Evolutionary conservation across 805 yeast species (phyloP).

Genomic region (Schwanniomyces vanrijiae): DNA sequence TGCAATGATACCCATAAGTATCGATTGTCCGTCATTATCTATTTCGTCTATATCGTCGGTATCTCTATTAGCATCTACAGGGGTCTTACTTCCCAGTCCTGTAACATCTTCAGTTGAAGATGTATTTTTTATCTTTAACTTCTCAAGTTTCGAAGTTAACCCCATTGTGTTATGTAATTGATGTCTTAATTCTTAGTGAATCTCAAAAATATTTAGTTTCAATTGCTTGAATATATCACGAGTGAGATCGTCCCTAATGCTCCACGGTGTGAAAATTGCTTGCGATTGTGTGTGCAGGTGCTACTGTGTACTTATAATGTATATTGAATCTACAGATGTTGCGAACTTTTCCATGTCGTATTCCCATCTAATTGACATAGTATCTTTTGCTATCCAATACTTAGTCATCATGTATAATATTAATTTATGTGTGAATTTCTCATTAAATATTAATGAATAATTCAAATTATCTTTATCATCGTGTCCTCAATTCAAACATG

Average conservation of each 20-base stretch:
- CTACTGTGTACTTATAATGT: too few relatives aligned
- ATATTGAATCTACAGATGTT: too few relatives aligned
- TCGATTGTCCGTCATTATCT: slow-evolving; percentile 86
- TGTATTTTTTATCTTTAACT: slow-evolving; percentile 17
- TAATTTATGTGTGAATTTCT: too few relatives aligned
- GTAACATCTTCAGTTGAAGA: background rate
- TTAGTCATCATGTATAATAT: too few relatives aligned
- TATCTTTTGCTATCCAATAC: too few relatives aligned
- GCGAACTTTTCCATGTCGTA: background rate
- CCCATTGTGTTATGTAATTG: slow-evolving; percentile 17
- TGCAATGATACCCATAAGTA: slow-evolving; percentile 81
- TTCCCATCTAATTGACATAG: too few relatives aligned
- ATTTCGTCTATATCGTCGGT: slow-evolving; percentile 87
- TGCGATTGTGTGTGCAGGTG: background rate
- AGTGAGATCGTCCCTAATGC: background rate
- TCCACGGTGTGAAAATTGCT: background rate
- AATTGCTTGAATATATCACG: background rate
- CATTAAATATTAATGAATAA: too few relatives aligned
- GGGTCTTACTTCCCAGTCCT: background rate
- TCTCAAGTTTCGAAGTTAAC: slow-evolving; percentile 27
- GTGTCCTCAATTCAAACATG: too few relatives aligned
- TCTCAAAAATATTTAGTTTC: background rate
- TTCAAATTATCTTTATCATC: too few relatives aligned
- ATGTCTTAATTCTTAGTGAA: background rate
- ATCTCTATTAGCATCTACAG: slow-evolving; percentile 5